Evolutionary conservation across 495 filamentous ascomycete genomes (phyloP).

Genomic region (Xylaria castorea): DNA sequence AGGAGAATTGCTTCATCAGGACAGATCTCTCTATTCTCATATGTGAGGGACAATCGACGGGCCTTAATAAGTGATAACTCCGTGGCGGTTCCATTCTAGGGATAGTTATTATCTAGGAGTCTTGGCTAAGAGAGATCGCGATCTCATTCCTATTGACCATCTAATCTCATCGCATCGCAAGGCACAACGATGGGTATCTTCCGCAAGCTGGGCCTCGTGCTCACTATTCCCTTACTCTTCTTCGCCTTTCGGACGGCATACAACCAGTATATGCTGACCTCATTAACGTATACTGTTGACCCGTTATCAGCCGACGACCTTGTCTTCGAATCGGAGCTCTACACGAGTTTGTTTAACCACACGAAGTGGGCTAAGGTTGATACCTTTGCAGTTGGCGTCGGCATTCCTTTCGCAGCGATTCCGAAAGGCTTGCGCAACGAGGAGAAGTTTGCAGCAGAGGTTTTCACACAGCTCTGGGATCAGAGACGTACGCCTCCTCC

Average conservation of each 20-base stretch:
- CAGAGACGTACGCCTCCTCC: constrained; percentile 24
- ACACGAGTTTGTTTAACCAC: constrained; percentile 25
- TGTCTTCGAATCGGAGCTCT: constrained; percentile 25
- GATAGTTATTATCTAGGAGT: background rate
- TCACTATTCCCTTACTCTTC: constrained; percentile 23
- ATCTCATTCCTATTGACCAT: background rate
- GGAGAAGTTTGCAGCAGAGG: constrained; percentile 18
- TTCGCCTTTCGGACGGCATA: constrained; percentile 22
- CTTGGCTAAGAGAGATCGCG: constrained; percentile 2
- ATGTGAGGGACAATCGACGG: background rate
- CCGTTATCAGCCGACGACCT: constrained; percentile 17
- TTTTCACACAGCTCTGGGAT: constrained; percentile 27
- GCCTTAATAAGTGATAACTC: background rate
- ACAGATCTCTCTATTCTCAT: constrained; percentile 21
- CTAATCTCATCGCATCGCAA: background rate
- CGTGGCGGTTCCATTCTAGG: background rate
- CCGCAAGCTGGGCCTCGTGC: constrained; percentile 27
- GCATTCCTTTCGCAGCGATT: constrained; percentile 6
- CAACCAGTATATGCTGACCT: constrained; percentile 23
- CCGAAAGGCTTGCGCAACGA: constrained; percentile 12
- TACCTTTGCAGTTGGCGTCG: constrained; percentile 26
- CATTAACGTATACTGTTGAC: constrained; percentile 22
- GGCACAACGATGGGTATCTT: constrained; percentile 22
- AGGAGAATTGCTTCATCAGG: constrained; percentile 21
- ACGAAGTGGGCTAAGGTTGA: constrained; percentile 30